Percentiles rank a stretch among this genome's conserved stretches.
Evolutionary conservation across 495 filamentous ascomycete genomes (phyloP).

Genomic region (Filosporella fistucella): DNA sequence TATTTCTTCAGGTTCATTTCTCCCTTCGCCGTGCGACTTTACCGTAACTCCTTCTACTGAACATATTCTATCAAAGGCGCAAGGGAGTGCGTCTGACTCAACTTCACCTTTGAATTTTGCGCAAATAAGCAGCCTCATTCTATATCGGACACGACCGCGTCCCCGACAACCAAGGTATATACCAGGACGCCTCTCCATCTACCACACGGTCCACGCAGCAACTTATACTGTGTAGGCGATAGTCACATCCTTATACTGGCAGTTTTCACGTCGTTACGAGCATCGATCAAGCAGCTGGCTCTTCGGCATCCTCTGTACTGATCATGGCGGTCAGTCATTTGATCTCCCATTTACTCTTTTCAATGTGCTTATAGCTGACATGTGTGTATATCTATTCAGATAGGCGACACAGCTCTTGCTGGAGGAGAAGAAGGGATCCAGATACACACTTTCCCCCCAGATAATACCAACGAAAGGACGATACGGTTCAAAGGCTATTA

Average conservation of each 20-base stretch:
- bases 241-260: too few relatives aligned
- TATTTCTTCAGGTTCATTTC: constrained; percentile 8
- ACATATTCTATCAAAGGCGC: constrained; percentile 5
- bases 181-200: too few relatives aligned
- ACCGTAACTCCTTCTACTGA: constrained; percentile 5
- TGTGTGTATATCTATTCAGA: constrained; percentile 7
- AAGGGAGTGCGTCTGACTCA: constrained; percentile 2
- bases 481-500: constrained; percentile 17
- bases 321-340: constrained; percentile 10
- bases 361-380: constrained; percentile 8
- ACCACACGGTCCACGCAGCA: too few relatives aligned
- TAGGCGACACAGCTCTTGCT: constrained; percentile 7
- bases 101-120: not conserved
- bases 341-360: constrained; percentile 6
- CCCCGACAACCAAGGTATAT: too few relatives aligned
- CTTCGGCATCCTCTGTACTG: constrained; percentile 3
- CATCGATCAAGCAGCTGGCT: not conserved
- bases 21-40: not conserved
- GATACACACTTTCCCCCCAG: not conserved
- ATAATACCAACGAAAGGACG: constrained; percentile 8
- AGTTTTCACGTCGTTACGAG: too few relatives aligned
- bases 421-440: constrained; percentile 2
- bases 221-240: too few relatives aligned
- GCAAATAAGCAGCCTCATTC: not conserved
- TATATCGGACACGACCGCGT: too few relatives aligned